A percentile compares a stretch with the other conserved stretches of the same genome.
phyloP scores from a whole-genome alignment of 148 eudicot genomes.

The Spergularia bocconei region DNA sequence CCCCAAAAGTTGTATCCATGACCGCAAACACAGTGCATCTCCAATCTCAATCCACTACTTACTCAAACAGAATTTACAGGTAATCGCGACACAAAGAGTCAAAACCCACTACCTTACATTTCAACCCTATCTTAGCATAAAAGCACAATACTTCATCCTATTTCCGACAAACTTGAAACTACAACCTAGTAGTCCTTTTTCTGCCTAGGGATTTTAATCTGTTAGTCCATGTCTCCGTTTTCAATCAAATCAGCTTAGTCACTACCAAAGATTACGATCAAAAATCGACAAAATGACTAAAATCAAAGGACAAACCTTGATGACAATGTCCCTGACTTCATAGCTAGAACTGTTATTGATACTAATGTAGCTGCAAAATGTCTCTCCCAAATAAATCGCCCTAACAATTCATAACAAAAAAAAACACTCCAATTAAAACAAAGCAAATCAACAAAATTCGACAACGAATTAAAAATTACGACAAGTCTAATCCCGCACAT shows the following conservation, averaged over 20 bases:
- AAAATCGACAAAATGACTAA: background rate
- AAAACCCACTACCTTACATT: background rate
- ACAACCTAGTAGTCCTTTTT: background rate
- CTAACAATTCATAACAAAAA: conserved; percentile 30
- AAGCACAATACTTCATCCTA: background rate
- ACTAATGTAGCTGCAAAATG: conserved; percentile 94
- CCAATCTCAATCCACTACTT: background rate
- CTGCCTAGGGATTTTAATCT: too few species aligned
- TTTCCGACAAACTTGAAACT: background rate
- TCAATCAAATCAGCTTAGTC: background rate
- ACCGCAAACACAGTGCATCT: background rate
- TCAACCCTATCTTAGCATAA: background rate
- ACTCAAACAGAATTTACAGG: background rate
- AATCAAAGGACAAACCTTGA: conserved; percentile 54
- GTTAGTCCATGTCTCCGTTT: background rate
- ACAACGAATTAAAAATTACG: too few species aligned
- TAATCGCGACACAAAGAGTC: background rate
- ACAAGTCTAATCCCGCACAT: too few species aligned
- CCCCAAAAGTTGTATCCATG: background rate
- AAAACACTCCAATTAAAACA: background rate
- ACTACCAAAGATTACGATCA: background rate
- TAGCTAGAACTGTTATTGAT: conserved; percentile 88
- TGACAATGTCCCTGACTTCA: conserved; percentile 73
- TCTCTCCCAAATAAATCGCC: conserved; percentile 98
- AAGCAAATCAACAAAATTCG: background rate